Conservation (phyloP, 768 basidiomycete genomes). For the Trametes meyenii region DNA sequence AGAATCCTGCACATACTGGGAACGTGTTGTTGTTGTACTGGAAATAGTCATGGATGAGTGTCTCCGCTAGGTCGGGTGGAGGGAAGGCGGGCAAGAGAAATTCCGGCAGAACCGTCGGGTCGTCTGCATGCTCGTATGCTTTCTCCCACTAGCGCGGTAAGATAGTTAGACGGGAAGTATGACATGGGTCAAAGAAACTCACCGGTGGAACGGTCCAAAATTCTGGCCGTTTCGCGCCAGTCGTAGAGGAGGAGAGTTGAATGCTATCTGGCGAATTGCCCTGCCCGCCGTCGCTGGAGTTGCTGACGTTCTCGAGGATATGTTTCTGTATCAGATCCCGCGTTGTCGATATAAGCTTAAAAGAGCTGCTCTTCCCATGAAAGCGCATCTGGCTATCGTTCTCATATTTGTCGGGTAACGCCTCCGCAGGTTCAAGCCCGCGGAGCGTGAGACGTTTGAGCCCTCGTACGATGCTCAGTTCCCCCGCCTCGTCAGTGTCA, state of each 20-base stretch:
- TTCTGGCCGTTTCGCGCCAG: constrained; percentile 37
- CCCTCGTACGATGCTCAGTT: constrained; percentile 43
- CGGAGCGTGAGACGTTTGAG: constrained; percentile 41
- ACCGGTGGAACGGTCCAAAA: constrained; percentile 66
- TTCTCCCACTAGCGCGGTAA: constrained; percentile 26
- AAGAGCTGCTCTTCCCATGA: constrained; percentile 63
- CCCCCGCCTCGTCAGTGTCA: constrained; percentile 41
- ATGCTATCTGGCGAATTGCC: constrained; percentile 18
- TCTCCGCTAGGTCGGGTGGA: constrained; percentile 56
- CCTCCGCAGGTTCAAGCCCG: constrained; percentile 41
- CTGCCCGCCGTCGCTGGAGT: constrained; percentile 26
- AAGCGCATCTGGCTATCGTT: constrained; percentile 52
- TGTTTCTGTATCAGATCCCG: constrained; percentile 56
- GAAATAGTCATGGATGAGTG: constrained; percentile 73
- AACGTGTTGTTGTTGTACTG: constrained; percentile 55
- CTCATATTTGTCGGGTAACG: constrained; percentile 29
- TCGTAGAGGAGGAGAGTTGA: constrained; percentile 25
- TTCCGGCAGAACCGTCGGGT: constrained; percentile 19
- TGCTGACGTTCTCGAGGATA: constrained; percentile 45
- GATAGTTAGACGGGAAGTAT: neutral
- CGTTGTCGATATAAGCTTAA: constrained; percentile 56
- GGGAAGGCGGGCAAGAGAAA: constrained; percentile 55
- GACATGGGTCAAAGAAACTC: constrained; percentile 28
- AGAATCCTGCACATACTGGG: constrained; percentile 38
- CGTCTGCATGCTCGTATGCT: constrained; percentile 46